Conservation (phyloP, 129 eudicot genomes). For the Tagetes erecta region DNA sequence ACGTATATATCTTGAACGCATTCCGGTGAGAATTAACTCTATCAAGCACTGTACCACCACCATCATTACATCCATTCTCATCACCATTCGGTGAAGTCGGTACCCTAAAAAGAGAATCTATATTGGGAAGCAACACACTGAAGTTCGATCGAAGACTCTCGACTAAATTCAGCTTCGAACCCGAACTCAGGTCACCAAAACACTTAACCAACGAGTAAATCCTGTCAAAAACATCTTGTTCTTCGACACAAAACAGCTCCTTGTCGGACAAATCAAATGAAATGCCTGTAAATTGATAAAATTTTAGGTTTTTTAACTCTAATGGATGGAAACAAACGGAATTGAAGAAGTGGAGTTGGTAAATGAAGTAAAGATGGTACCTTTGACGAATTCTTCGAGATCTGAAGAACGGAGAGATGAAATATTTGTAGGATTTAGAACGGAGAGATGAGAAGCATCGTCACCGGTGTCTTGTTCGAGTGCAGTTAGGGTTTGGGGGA, state of each 20-base stretch:
- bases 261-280: slow-evolving; percentile 85
- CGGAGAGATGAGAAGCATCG: slow-evolving; percentile 47
- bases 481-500: slow-evolving; percentile 55
- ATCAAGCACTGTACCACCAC: slow-evolving; percentile 32
- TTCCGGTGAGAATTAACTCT: slow-evolving; percentile 74
- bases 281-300: slow-evolving; percentile 41
- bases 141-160: slow-evolving; percentile 85
- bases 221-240: slow-evolving; percentile 82
- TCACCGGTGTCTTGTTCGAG: slow-evolving; percentile 47
- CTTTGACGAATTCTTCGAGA: slow-evolving; percentile 93
- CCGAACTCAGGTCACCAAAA: slow-evolving; percentile 45
- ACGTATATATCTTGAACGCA: slow-evolving; percentile 82
- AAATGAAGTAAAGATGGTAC: slow-evolving; percentile 23
- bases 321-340: neutral
- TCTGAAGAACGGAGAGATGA: slow-evolving; percentile 65
- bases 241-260: slow-evolving; percentile 82
- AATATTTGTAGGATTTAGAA: slow-evolving; percentile 46
- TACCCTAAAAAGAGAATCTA: slow-evolving; percentile 69
- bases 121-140: slow-evolving; percentile 86
- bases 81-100: slow-evolving; percentile 28
- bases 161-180: slow-evolving; percentile 68
- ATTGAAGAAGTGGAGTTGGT: neutral
- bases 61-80: slow-evolving; percentile 30
- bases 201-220: slow-evolving; percentile 67
- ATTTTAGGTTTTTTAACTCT: neutral